Evolutionary conservation across 352 stramenopile species (phyloP).

Genomic region (Phytophthora rubi): DNA sequence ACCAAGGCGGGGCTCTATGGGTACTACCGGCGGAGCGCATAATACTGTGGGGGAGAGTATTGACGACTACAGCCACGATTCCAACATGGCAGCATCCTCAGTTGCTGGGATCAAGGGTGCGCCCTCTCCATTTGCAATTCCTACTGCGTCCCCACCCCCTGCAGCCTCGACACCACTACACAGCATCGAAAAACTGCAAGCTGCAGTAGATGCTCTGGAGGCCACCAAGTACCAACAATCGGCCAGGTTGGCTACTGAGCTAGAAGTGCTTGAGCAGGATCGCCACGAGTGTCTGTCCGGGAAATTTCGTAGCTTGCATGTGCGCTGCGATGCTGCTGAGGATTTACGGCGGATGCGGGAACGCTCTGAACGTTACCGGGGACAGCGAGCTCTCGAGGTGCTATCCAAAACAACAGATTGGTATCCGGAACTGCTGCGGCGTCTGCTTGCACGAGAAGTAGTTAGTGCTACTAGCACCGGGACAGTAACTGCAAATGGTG

Average conservation of each 20-base stretch:
- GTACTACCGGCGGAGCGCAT: not conserved
- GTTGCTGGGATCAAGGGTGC: constrained; percentile 5
- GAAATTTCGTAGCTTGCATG: constrained; percentile 58
- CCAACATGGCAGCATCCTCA: not conserved
- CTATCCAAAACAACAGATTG: constrained; percentile 46
- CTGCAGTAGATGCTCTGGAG: constrained; percentile 54
- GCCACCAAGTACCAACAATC: constrained; percentile 47
- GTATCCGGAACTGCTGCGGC: constrained; percentile 61
- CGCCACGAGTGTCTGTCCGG: constrained; percentile 55
- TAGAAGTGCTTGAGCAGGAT: constrained; percentile 57
- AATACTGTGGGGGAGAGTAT: not conserved
- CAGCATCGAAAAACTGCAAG: constrained; percentile 65
- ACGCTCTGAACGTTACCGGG: constrained; percentile 48
- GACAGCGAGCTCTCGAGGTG: constrained; percentile 39
- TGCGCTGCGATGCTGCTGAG: constrained; percentile 41
- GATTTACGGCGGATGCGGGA: constrained; percentile 64
- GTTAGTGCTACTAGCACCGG: not conserved
- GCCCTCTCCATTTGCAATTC: constrained; percentile 12
- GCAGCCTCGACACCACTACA: constrained; percentile 32
- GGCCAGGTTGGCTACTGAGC: constrained; percentile 39
- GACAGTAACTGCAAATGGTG: not conserved
- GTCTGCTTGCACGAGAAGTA: constrained; percentile 50
- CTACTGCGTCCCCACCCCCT: not conserved
- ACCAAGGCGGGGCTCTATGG: constrained; percentile 14
- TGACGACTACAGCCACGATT: not conserved